These are phyloP conservation scores for Phytopythium aichiense DNA, from an alignment of 352 stramenopile species.

Conservation along the genomic window DNA sequence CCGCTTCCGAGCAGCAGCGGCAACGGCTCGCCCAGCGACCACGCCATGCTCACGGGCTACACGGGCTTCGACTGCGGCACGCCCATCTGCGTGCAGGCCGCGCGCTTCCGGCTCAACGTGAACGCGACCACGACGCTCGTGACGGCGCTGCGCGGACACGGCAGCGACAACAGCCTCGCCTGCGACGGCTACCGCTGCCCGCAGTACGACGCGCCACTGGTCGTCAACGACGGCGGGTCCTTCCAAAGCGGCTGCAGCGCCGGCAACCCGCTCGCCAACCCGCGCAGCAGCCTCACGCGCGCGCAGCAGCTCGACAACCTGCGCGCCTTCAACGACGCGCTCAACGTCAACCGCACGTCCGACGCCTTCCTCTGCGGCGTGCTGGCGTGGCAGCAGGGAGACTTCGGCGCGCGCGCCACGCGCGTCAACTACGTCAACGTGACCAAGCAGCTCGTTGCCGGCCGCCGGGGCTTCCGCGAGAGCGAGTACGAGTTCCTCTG, in stretches of 20 bases:
- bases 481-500: background rate
- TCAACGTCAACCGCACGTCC: conserved; percentile 58
- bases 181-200: conserved; percentile 72
- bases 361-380: conserved; percentile 84
- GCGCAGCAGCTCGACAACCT: conserved; percentile 45
- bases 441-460: conserved; percentile 14
- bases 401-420: conserved; percentile 81
- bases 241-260: conserved; percentile 93
- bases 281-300: conserved; percentile 25
- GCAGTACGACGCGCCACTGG: conserved; percentile 83
- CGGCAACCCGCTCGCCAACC: conserved; percentile 57
- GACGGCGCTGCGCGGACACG: conserved; percentile 54
- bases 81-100: conserved; percentile 93
- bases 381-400: conserved; percentile 88
- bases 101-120: conserved; percentile 90
- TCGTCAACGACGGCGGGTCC: conserved; percentile 89
- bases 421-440: conserved; percentile 95
- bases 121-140: conserved; percentile 24
- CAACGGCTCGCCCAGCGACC: conserved; percentile 4
- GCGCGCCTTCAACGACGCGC: conserved; percentile 42
- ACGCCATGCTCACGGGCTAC: conserved; percentile 89
- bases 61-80: conserved; percentile 97
- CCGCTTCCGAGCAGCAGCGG: conserved; percentile 75
- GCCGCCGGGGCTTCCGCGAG: background rate
- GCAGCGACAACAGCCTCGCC: conserved; percentile 29